These are phyloP conservation scores for Neurospora pannonica DNA, from an alignment of 495 filamentous ascomycete species.

Conservation along the genomic window DNA sequence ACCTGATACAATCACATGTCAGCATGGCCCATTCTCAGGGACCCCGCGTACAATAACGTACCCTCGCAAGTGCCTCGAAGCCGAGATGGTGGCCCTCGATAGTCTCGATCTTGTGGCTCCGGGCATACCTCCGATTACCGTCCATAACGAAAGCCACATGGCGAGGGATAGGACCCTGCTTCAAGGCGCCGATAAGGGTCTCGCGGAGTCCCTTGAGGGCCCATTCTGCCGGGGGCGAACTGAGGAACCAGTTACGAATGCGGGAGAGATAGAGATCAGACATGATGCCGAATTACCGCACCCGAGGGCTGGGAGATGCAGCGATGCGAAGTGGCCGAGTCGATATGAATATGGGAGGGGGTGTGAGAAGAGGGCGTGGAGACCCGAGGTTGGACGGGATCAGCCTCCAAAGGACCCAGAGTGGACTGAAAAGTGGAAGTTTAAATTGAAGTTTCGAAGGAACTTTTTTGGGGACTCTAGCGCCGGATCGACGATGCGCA, in stretches of 20 bases:
- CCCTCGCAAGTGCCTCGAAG: conserved; percentile 85
- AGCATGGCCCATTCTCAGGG: not conserved
- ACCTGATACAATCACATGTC: conserved; percentile 42
- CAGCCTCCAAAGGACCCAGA: not conserved
- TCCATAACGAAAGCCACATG: conserved; percentile 99
- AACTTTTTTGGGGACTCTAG: not conserved
- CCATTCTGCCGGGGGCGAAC: conserved; percentile 85
- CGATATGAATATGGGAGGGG: not conserved
- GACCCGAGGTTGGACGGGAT: not conserved
- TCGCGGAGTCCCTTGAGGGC: conserved; percentile 60
- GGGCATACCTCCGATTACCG: conserved; percentile 86
- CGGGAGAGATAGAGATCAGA: conserved; percentile 56
- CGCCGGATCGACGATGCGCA: not conserved
- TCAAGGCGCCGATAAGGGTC: conserved; percentile 75
- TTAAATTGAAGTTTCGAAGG: not conserved
- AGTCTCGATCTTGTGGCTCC: conserved; percentile 85
- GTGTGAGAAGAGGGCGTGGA: not conserved
- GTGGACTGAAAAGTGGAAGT: not conserved
- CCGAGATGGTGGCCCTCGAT: conserved; percentile 95
- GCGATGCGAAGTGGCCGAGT: not conserved
- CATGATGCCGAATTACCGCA: conserved; percentile 23
- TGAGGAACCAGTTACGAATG: conserved; percentile 76
- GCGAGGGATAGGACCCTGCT: conserved; percentile 81
- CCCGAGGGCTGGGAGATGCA: not conserved
- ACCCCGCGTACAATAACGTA: conserved; percentile 24